Percentiles rank a stretch among this genome's conserved stretches.
These are phyloP conservation scores for Phytophthora foliorum DNA, from an alignment of 352 stramenopile species.

Conservation along the genomic window DNA sequence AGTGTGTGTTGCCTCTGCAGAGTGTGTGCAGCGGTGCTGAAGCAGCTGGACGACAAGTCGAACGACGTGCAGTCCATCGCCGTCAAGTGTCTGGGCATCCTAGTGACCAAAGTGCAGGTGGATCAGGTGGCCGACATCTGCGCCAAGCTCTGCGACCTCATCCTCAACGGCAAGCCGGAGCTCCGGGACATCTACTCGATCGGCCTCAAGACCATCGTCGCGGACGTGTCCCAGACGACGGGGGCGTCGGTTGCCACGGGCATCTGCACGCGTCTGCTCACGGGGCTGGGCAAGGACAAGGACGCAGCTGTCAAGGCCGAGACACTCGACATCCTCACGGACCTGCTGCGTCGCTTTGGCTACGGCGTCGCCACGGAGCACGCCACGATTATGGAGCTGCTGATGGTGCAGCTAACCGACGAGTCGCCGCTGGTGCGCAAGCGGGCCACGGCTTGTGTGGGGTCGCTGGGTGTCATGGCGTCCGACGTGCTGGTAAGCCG, in stretches of 20 bases:
- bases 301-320: slow-evolving; percentile 92
- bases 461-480: slow-evolving; percentile 95
- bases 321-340: slow-evolving; percentile 97
- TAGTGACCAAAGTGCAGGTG: slow-evolving; percentile 98
- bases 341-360: slow-evolving; percentile 97
- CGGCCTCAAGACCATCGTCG: slow-evolving; percentile 97
- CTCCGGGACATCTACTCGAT: slow-evolving; percentile 99
- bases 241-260: slow-evolving; percentile 86
- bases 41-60: slow-evolving; percentile 98
- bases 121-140: slow-evolving; percentile 97
- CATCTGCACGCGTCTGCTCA: slow-evolving; percentile 75
- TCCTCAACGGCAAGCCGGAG: slow-evolving; percentile 97
- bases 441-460: slow-evolving; percentile 95
- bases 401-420: slow-evolving; percentile 88
- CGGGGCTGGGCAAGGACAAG: slow-evolving; percentile 69
- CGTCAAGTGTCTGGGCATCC: slow-evolving; percentile 94
- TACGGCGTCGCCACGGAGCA: slow-evolving; percentile 90
- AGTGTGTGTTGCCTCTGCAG: slow-evolving; percentile 37
- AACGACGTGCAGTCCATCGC: slow-evolving; percentile 98
- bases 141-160: slow-evolving; percentile 96
- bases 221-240: slow-evolving; percentile 93
- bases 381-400: slow-evolving; percentile 89
- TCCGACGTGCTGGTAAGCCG: slow-evolving; percentile 95
- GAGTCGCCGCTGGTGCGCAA: slow-evolving; percentile 95
- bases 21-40: slow-evolving; percentile 96